phyloP scores from a whole-genome alignment of 2,329 filamentous ascomycete genomes.

The Trichoderma semiorbis region DNA sequence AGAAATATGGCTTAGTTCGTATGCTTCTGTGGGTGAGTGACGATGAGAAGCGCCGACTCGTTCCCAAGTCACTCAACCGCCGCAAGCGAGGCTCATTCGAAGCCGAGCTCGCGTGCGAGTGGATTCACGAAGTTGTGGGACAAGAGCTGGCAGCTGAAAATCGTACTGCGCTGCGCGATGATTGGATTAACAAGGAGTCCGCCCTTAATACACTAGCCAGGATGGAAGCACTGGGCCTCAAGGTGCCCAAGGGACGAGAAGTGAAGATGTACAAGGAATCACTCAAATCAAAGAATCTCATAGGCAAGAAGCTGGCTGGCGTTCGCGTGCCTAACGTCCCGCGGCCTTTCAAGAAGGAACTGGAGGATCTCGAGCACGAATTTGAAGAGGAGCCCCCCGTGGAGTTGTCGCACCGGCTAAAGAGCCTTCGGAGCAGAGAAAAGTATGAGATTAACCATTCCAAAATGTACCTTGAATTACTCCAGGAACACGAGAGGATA shows the following conservation, averaged over 20 bases:
- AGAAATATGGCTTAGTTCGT: slow-evolving; percentile 74
- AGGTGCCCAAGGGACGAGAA: slow-evolving; percentile 45
- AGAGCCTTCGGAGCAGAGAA: slow-evolving; percentile 29
- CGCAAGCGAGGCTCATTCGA: slow-evolving; percentile 58
- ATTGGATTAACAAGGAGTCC: slow-evolving; percentile 47
- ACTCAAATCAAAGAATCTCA: slow-evolving; percentile 23
- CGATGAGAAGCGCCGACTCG: slow-evolving; percentile 52
- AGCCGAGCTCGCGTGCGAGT: slow-evolving; percentile 58
- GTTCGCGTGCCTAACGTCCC: slow-evolving; percentile 28
- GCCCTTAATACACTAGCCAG: slow-evolving; percentile 36
- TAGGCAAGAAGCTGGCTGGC: slow-evolving; percentile 31
- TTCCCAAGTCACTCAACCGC: slow-evolving; percentile 57
- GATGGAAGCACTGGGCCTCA: slow-evolving; percentile 45
- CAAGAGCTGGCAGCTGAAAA: slow-evolving; percentile 31
- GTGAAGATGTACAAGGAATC: slow-evolving; percentile 28
- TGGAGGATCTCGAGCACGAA: slow-evolving; percentile 38
- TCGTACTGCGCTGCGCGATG: slow-evolving; percentile 41
- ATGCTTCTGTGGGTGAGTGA: slow-evolving; percentile 71
- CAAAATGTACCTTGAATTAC: slow-evolving; percentile 29
- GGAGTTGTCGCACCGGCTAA: slow-evolving; percentile 23
- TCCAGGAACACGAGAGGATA: slow-evolving; percentile 33
- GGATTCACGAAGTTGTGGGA: slow-evolving; percentile 56
- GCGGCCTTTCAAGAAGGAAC: slow-evolving; percentile 42
- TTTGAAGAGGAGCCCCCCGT: slow-evolving; percentile 15
- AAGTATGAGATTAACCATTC: slow-evolving; percentile 24